A percentile compares a stretch with the other conserved stretches of the same genome.
These are phyloP conservation scores for Aureobasidium sp. DNA, from an alignment of 2,329 filamentous ascomycete genomes.

Conservation along the genomic window DNA sequence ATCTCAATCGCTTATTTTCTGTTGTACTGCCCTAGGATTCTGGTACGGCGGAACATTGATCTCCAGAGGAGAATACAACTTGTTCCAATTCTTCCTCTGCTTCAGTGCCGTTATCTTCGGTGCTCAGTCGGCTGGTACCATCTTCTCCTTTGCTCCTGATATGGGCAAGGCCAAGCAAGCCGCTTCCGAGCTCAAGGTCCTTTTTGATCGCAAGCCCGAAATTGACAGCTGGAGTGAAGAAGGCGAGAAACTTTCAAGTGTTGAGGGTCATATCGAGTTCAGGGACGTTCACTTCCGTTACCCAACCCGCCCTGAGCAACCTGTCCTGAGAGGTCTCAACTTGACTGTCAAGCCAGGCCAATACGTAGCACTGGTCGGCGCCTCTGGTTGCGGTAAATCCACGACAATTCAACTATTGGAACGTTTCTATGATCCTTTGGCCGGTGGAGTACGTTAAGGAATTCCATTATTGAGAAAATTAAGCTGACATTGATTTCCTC, in stretches of 20 bases:
- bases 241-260: conserved; percentile 54
- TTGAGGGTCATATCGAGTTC: conserved; percentile 81
- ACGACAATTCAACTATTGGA: conserved; percentile 89
- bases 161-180: conserved; percentile 90
- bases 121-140: conserved; percentile 80
- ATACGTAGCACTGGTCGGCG: conserved; percentile 85
- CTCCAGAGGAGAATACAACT: conserved; percentile 59
- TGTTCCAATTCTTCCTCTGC: conserved; percentile 88
- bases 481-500: no score
- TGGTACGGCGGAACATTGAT: conserved; percentile 84
- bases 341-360: conserved; percentile 67
- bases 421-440: conserved; percentile 85
- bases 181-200: conserved; percentile 67
- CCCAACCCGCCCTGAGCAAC: conserved; percentile 81
- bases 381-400: conserved; percentile 87
- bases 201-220: conserved; percentile 74
- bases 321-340: conserved; percentile 81
- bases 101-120: conserved; percentile 86
- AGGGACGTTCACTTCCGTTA: conserved; percentile 91
- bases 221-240: conserved; percentile 76
- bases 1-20: conserved; percentile 76
- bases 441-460: no score
- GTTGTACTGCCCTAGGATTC: conserved; percentile 78
- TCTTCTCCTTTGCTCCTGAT: conserved; percentile 84
- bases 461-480: no score